Base-by-base conservation (phyloP, 345 rosid species). In the Aquilaria sinensis region DNA sequence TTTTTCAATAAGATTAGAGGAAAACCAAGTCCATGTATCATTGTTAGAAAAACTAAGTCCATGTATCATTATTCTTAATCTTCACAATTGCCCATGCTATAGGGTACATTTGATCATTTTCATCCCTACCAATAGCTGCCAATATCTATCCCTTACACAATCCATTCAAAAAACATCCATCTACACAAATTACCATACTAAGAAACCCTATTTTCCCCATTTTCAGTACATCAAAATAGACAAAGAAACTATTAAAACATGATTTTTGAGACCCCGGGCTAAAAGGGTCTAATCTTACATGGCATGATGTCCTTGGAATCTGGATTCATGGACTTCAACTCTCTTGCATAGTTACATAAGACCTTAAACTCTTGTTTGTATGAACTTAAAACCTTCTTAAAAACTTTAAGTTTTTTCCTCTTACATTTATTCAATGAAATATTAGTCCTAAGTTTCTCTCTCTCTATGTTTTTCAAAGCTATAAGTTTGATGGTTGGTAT, bases 151-250 rank as follows among this genome's bases (percentile, higher is more conserved):
- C 54, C 14, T 5, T 5, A n/a, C 14, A 13, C 16, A 51, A 4
- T 51, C 54, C 54, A 4, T 51, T 51, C 54, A 51, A 13, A 51
- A 51, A 51, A n/a, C 54, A 51, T 8, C 54, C 54, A 51, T 51
- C 54, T 15, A 51, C 9, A 13, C 54, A 4, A 51, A 51, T 51
- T 8, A 51, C n/a, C 9, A 15, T 10, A 8, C 10, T 51, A n/a
- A 10, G n/a, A n/a, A 5, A 10, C 54, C 6, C 5, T 13, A 4
- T 5, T 6, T n/a, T 3, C 5, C 54, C 54, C 54, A 4, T 13
- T 51, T n/a, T 51, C n/a, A 51, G 4, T 10, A 15, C 54, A 6
- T 51, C 54, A 6, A 51, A 5, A 15, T 8, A 51, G 3, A 51
- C 10, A 47, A 6, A 47, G 9, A 47, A 6, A 6, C 12, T n/a